Evolutionary conservation across 176 grass and related monocot species (phyloP).

Genomic region (Dactylis glomerata): DNA sequence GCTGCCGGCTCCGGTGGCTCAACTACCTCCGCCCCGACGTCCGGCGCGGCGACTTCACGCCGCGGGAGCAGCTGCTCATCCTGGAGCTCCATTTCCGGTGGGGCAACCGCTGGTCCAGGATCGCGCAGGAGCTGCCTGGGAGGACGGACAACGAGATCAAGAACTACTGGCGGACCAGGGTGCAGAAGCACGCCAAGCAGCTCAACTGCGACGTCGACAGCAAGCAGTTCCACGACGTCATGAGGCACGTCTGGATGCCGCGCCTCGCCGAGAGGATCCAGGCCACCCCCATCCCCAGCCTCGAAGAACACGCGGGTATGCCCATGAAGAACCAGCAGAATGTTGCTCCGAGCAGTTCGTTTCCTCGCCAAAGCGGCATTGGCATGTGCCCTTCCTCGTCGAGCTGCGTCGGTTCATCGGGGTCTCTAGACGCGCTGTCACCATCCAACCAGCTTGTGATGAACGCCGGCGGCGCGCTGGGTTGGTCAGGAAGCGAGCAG

Average conservation of each 20-base stretch:
- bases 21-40: constrained; percentile 97
- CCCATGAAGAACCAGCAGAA: background rate
- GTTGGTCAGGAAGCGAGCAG: background rate
- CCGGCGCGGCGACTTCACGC: constrained; percentile 76
- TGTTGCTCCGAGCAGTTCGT: background rate
- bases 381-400: constrained; percentile 20
- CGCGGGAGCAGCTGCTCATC: constrained; percentile 87
- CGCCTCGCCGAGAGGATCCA: constrained; percentile 74
- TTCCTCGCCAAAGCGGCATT: background rate
- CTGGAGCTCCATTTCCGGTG: constrained; percentile 89
- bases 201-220: constrained; percentile 49
- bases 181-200: constrained; percentile 56
- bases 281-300: constrained; percentile 2
- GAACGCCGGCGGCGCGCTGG: background rate
- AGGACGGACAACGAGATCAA: constrained; percentile 70
- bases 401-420: constrained; percentile 28
- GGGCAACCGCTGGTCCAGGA: constrained; percentile 83
- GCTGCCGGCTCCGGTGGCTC: constrained; percentile 97
- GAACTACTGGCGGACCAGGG: constrained; percentile 60
- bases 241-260: constrained; percentile 73
- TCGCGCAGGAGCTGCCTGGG: constrained; percentile 39
- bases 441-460: constrained; percentile 23
- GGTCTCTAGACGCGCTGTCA: constrained; percentile 17
- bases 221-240: constrained; percentile 62
- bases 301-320: background rate